Evolutionary conservation across 257 asterid species (phyloP).

Genomic region (Scutellaria baicalensis): DNA sequence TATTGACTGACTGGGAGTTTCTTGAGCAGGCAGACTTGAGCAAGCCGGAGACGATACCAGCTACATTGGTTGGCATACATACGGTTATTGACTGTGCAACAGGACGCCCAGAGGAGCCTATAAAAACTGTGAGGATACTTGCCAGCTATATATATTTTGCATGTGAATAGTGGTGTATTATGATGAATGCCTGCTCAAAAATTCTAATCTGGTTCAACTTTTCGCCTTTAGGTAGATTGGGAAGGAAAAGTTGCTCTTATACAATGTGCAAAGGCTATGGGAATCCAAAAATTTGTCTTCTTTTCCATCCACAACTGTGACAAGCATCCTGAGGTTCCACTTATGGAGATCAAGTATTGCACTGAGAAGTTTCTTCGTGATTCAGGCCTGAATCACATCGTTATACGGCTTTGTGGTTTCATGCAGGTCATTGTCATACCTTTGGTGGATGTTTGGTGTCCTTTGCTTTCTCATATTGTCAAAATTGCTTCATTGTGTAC

Average conservation of each 20-base stretch:
- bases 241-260: slow-evolving; percentile 99
- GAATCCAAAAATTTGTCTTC: slow-evolving; percentile 80
- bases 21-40: slow-evolving; percentile 87
- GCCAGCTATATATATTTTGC: background rate
- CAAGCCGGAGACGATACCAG: slow-evolving; percentile 96
- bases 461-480: background rate
- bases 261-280: slow-evolving; percentile 98
- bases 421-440: slow-evolving; percentile 68
- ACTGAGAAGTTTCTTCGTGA: slow-evolving; percentile 86
- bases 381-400: slow-evolving; percentile 72
- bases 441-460: background rate
- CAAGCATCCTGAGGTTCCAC: slow-evolving; percentile 97
- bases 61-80: slow-evolving; percentile 90
- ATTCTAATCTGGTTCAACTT: slow-evolving; percentile 12
- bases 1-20: slow-evolving; percentile 14
- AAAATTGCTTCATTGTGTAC: background rate
- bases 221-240: slow-evolving; percentile 92
- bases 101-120: slow-evolving; percentile 98
- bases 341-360: slow-evolving; percentile 95
- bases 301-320: slow-evolving; percentile 97
- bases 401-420: slow-evolving; percentile 92
- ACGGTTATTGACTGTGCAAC: slow-evolving; percentile 98
- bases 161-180: background rate
- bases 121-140: slow-evolving; percentile 64
- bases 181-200: background rate